A percentile compares a stretch with the other conserved stretches of the same genome.
phyloP scores from a whole-genome alignment of 331 rosid species.

The Quercus tomentella region DNA sequence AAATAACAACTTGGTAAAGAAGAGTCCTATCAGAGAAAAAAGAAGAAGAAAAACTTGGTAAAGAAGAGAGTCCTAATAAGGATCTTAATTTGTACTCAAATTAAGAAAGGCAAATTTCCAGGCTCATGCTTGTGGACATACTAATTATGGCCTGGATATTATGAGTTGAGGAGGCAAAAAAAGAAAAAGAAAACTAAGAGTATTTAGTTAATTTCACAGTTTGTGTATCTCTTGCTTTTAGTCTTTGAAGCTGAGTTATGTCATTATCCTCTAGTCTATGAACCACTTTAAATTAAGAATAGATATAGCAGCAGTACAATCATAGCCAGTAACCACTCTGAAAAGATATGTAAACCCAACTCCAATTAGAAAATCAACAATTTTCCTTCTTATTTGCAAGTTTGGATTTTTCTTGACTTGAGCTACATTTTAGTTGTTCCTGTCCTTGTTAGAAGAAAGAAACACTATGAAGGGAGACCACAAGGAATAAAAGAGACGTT shows the following conservation, averaged over 20 bases:
- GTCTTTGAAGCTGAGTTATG: background rate
- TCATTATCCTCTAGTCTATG: background rate
- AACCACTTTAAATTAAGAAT: background rate
- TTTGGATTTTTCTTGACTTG: background rate
- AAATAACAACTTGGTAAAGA: background rate
- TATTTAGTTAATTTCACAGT: background rate
- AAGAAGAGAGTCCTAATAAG: background rate
- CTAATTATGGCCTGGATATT: background rate
- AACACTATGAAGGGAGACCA: background rate
- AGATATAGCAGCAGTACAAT: background rate
- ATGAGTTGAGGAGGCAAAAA: background rate
- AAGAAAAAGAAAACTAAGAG: no score
- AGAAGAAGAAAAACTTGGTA: background rate
- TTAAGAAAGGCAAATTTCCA: background rate
- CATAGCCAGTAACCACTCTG: background rate
- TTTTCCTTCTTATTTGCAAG: background rate
- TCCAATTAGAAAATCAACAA: background rate
- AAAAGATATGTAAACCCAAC: background rate
- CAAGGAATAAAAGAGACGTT: background rate
- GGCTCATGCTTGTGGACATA: background rate
- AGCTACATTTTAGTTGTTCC: background rate
- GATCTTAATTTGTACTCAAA: background rate
- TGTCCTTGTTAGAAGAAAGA: background rate
- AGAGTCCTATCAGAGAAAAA: no score
- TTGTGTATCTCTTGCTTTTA: background rate